Base-by-base conservation (phyloP, 169 alveolate genomes). In the Babesia divergens region DNA sequence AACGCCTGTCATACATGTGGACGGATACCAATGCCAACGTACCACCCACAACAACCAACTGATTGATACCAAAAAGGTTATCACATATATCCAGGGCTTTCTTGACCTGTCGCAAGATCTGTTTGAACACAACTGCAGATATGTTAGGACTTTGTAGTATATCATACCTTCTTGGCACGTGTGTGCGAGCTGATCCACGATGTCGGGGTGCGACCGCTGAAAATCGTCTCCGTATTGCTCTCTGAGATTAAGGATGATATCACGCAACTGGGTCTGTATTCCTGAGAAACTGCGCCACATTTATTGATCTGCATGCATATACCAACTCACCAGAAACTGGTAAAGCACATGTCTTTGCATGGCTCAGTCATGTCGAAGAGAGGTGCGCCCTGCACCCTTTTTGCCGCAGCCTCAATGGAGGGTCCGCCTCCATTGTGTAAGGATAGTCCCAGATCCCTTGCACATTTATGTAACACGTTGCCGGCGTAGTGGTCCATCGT, bases 41-140 rank as follows among this genome's bases (percentile, higher is more conserved):
- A 58, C 88, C 88, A 32, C 88, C 88, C 16, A 80, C 88, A 14
- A 80, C 51, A 6, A 51, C 88, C 51, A 80, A 31, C 34, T 80
- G 69, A 13, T 37, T 31, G 4, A 80, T 80, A 1, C 83, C 83
- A 43, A 80, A 80, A 28, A 80, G 65, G 0, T 65, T 70, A 28
- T 69, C 80, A 7, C 54, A 59, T 5, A 69, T 42, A 38, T 80
- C 83, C 46, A 80, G 44, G 6, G 88, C 58, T 40, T 56, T 80
- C 26, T 60, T 60, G 55, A 80, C 31, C 22, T 70, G 84, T 52
- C 50, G 59, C 42, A 77, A n/a, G 16, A 77, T 34, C 38, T 69
- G 67, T 16, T 66, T 22, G 52, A 77, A 77, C n/a, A 65, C 69
- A 5, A 62, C 86, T 77, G 69, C 8, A 34, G 5, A 4, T 9